Evolutionary conservation across 805 yeast genomes (phyloP), one percentile per base, ranked within the genome.

Genomic region (Candida michaelii): DNA sequence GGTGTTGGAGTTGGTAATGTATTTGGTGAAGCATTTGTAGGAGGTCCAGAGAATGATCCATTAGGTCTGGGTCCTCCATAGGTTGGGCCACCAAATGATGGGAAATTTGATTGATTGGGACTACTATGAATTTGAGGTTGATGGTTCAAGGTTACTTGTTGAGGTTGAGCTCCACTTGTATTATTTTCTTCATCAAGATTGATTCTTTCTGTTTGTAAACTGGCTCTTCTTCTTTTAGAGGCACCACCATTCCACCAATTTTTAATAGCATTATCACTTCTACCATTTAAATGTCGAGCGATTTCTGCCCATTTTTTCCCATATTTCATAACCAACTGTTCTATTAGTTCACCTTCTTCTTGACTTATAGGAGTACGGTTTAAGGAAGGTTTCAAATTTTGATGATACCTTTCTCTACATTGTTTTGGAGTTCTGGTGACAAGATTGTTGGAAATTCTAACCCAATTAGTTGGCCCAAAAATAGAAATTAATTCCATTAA

Each of bases 201-300:
- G 11, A 35, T 16, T 15, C 36, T 35, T 2, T 41, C 44, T 25
- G 17, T 33, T 36, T 41, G 44, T 42, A 42, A 36, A 32, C 45
- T 54, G 6, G 70, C 69, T 49, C 89, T 68, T 54, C 93, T 76
- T 47, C 96, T 70, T 46, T 95, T 73, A 59, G 86, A 88, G 11
- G 95, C 91, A 7, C 96, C 95, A 3, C 96, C 95, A 58, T 88
- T 88, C 96, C 96, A 89, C 96, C 96, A 89, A 65, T 89, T 89
- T 59, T 88, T 88, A 54, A 88, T 87, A 15, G 95, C 89, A 60
- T 88, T 89, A 62, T 89, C 97, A n/a, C 85, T 76, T 40, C 97
- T 71, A 2, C 96, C 96, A 48, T 85, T 83, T 44, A 89, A 66
- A 62, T 88, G 95, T 40, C 96, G 76, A 13, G 96, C 88, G 35